Evolutionary conservation across 805 yeast genomes (phyloP).

Genomic region (Candida adriatica): DNA sequence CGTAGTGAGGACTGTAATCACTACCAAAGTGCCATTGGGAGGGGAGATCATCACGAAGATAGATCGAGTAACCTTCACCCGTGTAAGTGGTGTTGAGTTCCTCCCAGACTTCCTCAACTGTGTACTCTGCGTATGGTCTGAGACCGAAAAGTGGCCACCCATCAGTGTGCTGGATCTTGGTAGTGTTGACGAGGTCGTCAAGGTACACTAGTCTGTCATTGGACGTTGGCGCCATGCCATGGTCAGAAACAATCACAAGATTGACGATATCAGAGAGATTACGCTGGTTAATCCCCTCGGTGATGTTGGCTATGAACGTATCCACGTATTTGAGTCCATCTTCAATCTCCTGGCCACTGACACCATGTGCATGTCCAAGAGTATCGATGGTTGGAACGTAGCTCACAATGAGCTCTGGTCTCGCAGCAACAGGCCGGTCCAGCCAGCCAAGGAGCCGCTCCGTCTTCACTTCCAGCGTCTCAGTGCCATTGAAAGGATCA

Average conservation of each 20-base stretch:
- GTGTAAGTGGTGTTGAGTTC: slow-evolving; percentile 32
- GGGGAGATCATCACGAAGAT: slow-evolving; percentile 48
- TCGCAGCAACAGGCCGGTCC: slow-evolving; percentile 41
- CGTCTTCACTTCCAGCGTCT: slow-evolving; percentile 48
- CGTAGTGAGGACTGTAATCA: slow-evolving; percentile 29
- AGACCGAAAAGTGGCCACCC: slow-evolving; percentile 88
- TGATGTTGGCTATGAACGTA: slow-evolving; percentile 44
- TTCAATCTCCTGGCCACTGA: slow-evolving; percentile 50
- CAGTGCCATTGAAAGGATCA: slow-evolving; percentile 61
- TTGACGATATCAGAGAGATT: slow-evolving; percentile 63
- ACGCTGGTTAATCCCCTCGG: slow-evolving; percentile 41
- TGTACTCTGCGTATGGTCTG: slow-evolving; percentile 41
- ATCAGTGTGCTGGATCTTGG: slow-evolving; percentile 52
- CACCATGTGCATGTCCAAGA: slow-evolving; percentile 69
- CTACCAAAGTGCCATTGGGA: slow-evolving; percentile 28
- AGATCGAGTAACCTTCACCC: slow-evolving; percentile 36
- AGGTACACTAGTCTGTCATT: slow-evolving; percentile 59
- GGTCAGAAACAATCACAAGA: slow-evolving; percentile 77
- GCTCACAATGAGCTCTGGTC: slow-evolving; percentile 74
- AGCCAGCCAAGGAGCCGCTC: slow-evolving; percentile 60
- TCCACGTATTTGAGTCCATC: slow-evolving; percentile 61
- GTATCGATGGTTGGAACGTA: slow-evolving; percentile 81
- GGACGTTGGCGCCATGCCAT: slow-evolving; percentile 89
- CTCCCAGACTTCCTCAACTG: slow-evolving; percentile 38
- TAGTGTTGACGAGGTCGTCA: slow-evolving; percentile 59